Conservation (phyloP, 495 filamentous ascomycete species). For the Aspergillus kassunensis region DNA sequence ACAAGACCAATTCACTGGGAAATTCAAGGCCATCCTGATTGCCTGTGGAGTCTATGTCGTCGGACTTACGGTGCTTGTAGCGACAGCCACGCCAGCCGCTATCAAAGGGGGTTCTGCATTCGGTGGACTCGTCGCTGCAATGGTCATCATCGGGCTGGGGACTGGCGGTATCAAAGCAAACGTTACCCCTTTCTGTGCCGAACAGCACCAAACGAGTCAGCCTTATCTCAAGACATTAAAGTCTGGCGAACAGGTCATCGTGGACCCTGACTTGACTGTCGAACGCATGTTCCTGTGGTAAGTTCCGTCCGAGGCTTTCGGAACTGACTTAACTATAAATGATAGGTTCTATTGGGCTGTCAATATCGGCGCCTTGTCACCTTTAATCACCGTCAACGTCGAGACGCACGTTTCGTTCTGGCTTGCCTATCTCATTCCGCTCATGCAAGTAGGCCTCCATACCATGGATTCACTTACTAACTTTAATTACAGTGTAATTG, state of each 20-base stretch:
- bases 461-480: neutral
- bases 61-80: slow-evolving; percentile 60
- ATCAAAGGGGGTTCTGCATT: slow-evolving; percentile 15
- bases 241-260: slow-evolving; percentile 55
- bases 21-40: slow-evolving; percentile 55
- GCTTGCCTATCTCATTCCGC: slow-evolving; percentile 52
- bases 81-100: slow-evolving; percentile 52
- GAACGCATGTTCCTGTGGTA: slow-evolving; percentile 28
- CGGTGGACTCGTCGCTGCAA: slow-evolving; percentile 16
- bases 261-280: slow-evolving; percentile 57
- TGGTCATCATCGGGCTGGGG: slow-evolving; percentile 33
- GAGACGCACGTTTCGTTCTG: slow-evolving; percentile 54
- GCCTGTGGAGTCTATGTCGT: slow-evolving; percentile 54
- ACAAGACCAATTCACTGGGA: slow-evolving; percentile 36
- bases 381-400: slow-evolving; percentile 26
- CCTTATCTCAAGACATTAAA: slow-evolving; percentile 33
- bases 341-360: slow-evolving; percentile 23
- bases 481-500: slow-evolving; percentile 12
- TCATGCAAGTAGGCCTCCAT: slow-evolving; percentile 1
- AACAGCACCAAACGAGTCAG: slow-evolving; percentile 39
- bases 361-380: slow-evolving; percentile 45
- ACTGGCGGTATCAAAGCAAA: slow-evolving; percentile 54
- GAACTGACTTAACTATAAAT: no score
- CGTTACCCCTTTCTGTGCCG: slow-evolving; percentile 48
- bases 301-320: neutral